Base-by-base conservation (phyloP, 495 filamentous ascomycete genomes). In the Trichoderma reesei region DNA sequence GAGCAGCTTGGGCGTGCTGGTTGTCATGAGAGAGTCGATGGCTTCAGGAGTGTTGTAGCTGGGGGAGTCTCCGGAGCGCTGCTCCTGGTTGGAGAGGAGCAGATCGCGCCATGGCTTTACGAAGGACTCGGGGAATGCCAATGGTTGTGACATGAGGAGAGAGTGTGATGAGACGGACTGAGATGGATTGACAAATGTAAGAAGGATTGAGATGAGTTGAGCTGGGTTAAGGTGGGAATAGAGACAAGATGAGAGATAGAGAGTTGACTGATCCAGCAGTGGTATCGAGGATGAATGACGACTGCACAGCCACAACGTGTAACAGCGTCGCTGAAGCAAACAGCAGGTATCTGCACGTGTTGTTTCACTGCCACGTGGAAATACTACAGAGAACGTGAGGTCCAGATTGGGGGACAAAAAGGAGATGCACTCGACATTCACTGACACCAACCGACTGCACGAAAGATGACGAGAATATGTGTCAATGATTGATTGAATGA, bases 1-100 rank as follows among this genome's bases (percentile, higher is more conserved):
- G 67, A 89, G 83, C 26, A 72, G 74, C 36, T 74, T 69, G 0
- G 80, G 77, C 1, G 64, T 70, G 48, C 80, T 82, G 13, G 68
- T 75, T 7, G 79, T 79, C 6, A 81, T 68, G 6, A 87, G 70
- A 31, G 68, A 65, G 14, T 74, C 71, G 14, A 42, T 41, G 3
- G 67, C 73, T 7, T 76, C 70, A 38, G 65, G 65, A 61, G 68
- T 62, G 65, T 73, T 67, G 44, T 73, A 74, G 38, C 69, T 68
- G 14, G 72, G 72, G 63, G 71, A 72, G 54, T 72, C 71, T 44
- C 65, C 36, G 31, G 59, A 41, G 38, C 59, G 63, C 37, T 54
- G 38, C 11, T 37, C 18, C 39, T 41, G 54, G 39, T 41, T 6
- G 3, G 54, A 26, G n/a, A 37, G 54, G 37, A 65, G 63, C 18